Percentiles rank a stretch among this genome's conserved stretches.
Conservation (phyloP, 1,139 yeast genomes). For the Candida sp. region DNA sequence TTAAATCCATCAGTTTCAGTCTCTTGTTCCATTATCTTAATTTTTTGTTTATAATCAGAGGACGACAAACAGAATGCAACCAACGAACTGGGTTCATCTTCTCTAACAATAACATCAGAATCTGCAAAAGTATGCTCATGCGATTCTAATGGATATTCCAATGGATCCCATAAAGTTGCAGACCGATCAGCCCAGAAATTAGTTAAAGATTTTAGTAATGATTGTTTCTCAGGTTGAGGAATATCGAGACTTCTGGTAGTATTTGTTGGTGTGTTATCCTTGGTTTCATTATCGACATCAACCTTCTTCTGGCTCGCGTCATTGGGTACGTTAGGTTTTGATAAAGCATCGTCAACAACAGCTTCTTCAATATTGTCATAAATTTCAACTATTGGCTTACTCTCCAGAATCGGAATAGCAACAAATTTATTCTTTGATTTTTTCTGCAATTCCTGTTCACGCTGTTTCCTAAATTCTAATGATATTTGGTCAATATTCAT, state of each 20-base stretch:
- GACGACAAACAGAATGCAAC: slow-evolving; percentile 91
- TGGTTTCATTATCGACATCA: slow-evolving; percentile 6
- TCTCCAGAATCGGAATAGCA: slow-evolving; percentile 72
- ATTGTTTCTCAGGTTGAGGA: slow-evolving; percentile 61
- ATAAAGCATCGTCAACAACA: slow-evolving; percentile 44
- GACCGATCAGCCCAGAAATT: slow-evolving; percentile 98
- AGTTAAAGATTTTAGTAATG: slow-evolving; percentile 78
- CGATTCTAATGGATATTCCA: slow-evolving; percentile 75
- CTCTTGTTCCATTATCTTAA: slow-evolving; percentile 38
- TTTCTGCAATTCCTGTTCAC: slow-evolving; percentile 69
- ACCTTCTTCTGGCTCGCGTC: slow-evolving; percentile 6
- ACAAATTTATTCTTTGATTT: slow-evolving; percentile 59
- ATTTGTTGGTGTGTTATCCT: slow-evolving; percentile 1
- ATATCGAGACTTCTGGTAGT: slow-evolving; percentile 14
- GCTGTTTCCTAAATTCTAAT: slow-evolving; percentile 80
- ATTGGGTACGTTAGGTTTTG: slow-evolving; percentile 4
- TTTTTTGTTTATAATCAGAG: slow-evolving; percentile 71
- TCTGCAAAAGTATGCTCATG: slow-evolving; percentile 93
- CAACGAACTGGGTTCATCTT: slow-evolving; percentile 94
- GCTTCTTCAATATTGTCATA: slow-evolving; percentile 90
- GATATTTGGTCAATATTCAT: slow-evolving; percentile 81
- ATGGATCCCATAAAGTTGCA: slow-evolving; percentile 92
- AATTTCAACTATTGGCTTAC: slow-evolving; percentile 89
- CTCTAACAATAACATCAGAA: slow-evolving; percentile 90
- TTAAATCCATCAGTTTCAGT: slow-evolving; percentile 11